Percentiles rank a stretch among this genome's conserved stretches.
These are phyloP conservation scores for Oryza glaberrima DNA, from an alignment of 176 grass and related monocot genomes.

Conservation along the genomic window DNA sequence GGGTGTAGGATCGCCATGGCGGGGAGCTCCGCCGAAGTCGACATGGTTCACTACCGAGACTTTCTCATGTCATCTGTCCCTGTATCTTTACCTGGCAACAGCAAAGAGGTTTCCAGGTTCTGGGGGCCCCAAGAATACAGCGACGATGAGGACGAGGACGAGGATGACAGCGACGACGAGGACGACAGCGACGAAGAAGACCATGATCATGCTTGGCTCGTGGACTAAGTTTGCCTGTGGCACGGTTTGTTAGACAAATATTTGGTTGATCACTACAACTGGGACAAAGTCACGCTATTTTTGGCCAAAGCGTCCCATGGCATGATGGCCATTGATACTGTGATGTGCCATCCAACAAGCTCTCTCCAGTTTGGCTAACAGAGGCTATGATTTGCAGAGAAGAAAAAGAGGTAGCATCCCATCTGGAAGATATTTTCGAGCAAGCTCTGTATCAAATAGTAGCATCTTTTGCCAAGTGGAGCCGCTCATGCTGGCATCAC, in stretches of 20 bases:
- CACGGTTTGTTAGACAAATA: neutral
- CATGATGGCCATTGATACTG: neutral
- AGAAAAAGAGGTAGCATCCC: neutral
- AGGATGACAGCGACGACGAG: neutral
- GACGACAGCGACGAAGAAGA: constrained; percentile 10
- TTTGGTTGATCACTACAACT: neutral
- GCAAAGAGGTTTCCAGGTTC: constrained; percentile 59
- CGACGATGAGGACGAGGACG: neutral
- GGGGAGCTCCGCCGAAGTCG: constrained; percentile 34
- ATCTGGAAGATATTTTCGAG: neutral
- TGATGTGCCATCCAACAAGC: neutral
- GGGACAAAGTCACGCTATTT: neutral
- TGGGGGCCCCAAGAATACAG: constrained; percentile 46
- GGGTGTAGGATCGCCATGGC: constrained; percentile 61
- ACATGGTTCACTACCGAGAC: constrained; percentile 57
- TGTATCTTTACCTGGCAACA: constrained; percentile 37
- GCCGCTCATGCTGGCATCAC: neutral
- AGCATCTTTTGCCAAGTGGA: constrained; percentile 14
- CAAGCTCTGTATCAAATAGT: neutral
- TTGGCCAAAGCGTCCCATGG: neutral
- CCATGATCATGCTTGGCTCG: neutral
- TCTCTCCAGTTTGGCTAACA: neutral
- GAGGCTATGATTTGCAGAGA: neutral
- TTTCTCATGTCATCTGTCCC: constrained; percentile 54
- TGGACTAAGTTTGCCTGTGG: neutral